Evolutionary conservation across 257 asterid species (phyloP).

Genomic region (Solanum paucissectum): DNA sequence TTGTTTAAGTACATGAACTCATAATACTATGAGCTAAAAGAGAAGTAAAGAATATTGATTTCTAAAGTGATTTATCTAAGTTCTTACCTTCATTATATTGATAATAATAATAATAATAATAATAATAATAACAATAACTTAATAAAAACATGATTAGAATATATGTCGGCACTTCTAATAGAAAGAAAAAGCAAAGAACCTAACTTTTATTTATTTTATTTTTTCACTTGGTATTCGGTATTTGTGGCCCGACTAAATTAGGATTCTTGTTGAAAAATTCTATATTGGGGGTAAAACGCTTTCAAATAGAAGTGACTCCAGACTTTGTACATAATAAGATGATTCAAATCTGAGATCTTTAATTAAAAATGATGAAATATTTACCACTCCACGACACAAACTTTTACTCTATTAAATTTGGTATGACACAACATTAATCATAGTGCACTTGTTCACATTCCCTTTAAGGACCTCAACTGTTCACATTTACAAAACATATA

Average conservation of each 20-base stretch:
- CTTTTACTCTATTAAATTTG: background rate
- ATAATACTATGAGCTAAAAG: background rate
- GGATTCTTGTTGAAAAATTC: rapidly evolving
- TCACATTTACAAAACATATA: background rate
- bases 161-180: background rate
- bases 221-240: background rate
- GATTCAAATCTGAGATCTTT: rapidly evolving
- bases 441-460: conserved; percentile 3
- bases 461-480: background rate
- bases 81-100: background rate
- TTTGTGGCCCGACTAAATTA: background rate
- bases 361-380: rapidly evolving
- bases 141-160: background rate
- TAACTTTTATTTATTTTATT: background rate
- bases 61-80: background rate
- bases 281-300: background rate
- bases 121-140: background rate
- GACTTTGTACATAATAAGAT: rapidly evolving
- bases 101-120: too few relatives aligned
- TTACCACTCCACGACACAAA: background rate
- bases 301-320: background rate
- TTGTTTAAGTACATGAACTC: background rate
- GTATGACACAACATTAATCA: background rate
- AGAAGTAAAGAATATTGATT: background rate
- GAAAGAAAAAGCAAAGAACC: background rate